These are phyloP conservation scores for Aspergillus uvarum DNA, from an alignment of 2,329 filamentous ascomycete species.

Conservation along the genomic window DNA sequence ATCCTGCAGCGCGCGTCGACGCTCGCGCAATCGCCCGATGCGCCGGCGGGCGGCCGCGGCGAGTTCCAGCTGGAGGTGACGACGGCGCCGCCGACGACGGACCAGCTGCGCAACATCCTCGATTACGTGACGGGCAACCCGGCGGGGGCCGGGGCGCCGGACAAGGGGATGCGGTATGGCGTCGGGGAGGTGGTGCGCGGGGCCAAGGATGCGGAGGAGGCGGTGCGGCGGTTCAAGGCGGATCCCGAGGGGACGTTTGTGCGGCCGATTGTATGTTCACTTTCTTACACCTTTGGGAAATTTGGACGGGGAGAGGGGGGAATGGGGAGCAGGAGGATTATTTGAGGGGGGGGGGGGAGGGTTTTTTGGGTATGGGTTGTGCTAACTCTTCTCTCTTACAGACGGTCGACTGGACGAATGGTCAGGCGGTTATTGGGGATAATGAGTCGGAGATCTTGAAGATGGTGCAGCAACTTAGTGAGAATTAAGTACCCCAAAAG, in stretches of 20 bases:
- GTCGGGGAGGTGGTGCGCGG: constrained; percentile 69
- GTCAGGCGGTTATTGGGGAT: constrained; percentile 72
- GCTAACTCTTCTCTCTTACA: constrained; percentile 25
- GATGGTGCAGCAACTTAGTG: constrained; percentile 60
- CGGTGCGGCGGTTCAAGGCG: constrained; percentile 73
- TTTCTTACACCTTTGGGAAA: constrained; percentile 7
- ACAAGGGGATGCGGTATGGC: constrained; percentile 63
- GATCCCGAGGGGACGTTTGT: constrained; percentile 64
- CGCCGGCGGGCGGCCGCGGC: constrained; percentile 66
- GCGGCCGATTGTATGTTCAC: constrained; percentile 68
- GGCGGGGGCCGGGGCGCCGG: constrained; percentile 55
- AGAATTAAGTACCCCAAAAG: constrained; percentile 19
- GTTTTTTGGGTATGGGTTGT: constrained; percentile 6
- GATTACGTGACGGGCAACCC: constrained; percentile 57
- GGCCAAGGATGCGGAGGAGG: constrained; percentile 72
- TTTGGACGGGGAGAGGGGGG: not conserved
- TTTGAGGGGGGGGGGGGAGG: too few relatives aligned
- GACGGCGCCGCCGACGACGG: constrained; percentile 73
- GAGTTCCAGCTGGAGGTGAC: constrained; percentile 87
- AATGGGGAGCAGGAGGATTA: too few relatives aligned
- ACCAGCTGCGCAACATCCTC: constrained; percentile 80
- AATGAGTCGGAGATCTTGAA: constrained; percentile 87
- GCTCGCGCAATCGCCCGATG: constrained; percentile 68
- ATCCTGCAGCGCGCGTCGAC: constrained; percentile 79
- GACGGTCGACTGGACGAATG: constrained; percentile 91